A percentile compares a stretch with the other conserved stretches of the same genome.
Conservation (phyloP, 495 filamentous ascomycete genomes). For the Trypethelium eluteriae region DNA sequence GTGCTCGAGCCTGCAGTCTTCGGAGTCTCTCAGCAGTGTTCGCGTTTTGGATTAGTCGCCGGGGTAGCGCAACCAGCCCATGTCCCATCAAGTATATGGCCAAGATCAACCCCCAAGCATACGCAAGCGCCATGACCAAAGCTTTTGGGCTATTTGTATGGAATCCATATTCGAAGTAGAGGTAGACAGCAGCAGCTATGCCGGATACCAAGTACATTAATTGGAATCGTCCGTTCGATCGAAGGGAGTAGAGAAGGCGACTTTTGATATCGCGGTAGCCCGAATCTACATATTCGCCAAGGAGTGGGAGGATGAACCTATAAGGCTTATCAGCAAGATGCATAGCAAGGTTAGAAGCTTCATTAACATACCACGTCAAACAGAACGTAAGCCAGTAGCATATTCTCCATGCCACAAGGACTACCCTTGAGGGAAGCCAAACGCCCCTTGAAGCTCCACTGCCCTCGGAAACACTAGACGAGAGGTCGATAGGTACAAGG, state of each 20-base stretch:
- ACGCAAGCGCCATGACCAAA: conserved; percentile 84
- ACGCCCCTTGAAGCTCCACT: conserved; percentile 47
- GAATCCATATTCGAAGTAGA: conserved; percentile 72
- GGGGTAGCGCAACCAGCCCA: conserved; percentile 83
- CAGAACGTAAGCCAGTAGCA: conserved; percentile 95
- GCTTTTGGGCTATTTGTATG: conserved; percentile 58
- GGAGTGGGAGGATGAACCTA: conserved; percentile 85
- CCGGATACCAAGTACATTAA: conserved; percentile 65
- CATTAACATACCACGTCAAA: conserved; percentile 64
- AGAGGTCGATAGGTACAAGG: conserved; percentile 90
- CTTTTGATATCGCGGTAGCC: conserved; percentile 80
- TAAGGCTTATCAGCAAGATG: conserved; percentile 6
- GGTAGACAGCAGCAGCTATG: conserved; percentile 68
- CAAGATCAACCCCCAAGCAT: conserved; percentile 82
- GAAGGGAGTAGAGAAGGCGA: conserved; percentile 72
- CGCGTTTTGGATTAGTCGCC: conserved; percentile 67
- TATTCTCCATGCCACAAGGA: conserved; percentile 83
- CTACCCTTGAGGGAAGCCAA: conserved; percentile 56
- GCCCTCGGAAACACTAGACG: conserved; percentile 66
- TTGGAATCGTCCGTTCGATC: conserved; percentile 81
- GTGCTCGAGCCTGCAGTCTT: conserved; percentile 68
- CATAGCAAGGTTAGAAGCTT: background rate
- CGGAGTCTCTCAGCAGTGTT: conserved; percentile 63
- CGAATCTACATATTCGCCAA: conserved; percentile 88
- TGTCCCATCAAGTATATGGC: conserved; percentile 98